Base-by-base conservation (phyloP, 2,329 filamentous ascomycete species). In the Sporothrix dimorphospora region DNA sequence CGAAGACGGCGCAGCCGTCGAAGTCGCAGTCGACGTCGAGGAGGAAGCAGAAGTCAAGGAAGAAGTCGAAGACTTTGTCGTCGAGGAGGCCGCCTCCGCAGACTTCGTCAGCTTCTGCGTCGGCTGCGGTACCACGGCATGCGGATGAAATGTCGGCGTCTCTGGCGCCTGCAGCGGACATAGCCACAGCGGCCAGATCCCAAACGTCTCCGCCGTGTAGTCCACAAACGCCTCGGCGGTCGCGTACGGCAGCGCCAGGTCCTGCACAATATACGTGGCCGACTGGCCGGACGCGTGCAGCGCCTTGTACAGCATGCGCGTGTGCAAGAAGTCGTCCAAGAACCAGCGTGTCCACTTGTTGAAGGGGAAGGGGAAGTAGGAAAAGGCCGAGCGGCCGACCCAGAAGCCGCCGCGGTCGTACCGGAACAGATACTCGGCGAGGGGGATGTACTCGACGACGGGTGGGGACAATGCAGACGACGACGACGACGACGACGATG, bases 371-470 rank as follows among this genome's bases (percentile, higher is more conserved):
- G 80, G 80, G 83, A 92, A 92, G 83, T 92, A 93, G 53, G 85
- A 83, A 79, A 91, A 93, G 3, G 89, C 90, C 16, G 87, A 86
- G 7, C 83, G 81, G 57, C 89, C 91, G 49, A 92, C 90, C 91
- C 91, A 93, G 84, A 93, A 93, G 16, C 89, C 90, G 69, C 90
- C 91, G 59, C 91, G 87, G 80, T 93, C 91, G 82, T 93, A 93
- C 68, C 91, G 87, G 84, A 93, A 93, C 75, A 93, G 88, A 79
- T 93, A 93, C 78, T 93, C 91, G 51, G 88, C 87, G 4, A 93
- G 81, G 0, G 91, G 91, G 53, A 93, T 86, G 76, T 88, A 88
- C 68, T 92, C 89, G 70, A 78, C 79, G 24, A 61, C 59, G 6
- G 49, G 2, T 3, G 38, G 11, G 7, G 19, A 9, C 0, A n/a